Conservation (phyloP, 2,329 filamentous ascomycete species). For the Aspergillus spinulosporus region DNA sequence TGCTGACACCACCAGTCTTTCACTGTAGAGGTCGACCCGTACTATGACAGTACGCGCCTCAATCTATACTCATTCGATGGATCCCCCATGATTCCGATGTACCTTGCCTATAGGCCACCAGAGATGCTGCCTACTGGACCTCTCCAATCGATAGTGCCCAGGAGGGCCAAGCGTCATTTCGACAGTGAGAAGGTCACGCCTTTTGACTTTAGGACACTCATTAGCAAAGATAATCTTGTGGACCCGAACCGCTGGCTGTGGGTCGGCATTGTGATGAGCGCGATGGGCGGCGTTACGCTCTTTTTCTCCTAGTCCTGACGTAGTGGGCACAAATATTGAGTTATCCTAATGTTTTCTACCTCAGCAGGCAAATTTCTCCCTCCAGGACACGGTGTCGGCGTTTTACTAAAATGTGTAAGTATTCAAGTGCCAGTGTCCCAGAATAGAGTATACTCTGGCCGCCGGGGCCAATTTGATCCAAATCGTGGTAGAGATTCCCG, state of each 20-base stretch:
- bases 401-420: not conserved
- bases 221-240: conserved; percentile 35
- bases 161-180: conserved; percentile 37
- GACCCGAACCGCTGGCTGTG: conserved; percentile 50
- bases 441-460: not conserved
- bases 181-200: conserved; percentile 20
- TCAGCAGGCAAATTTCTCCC: too few species aligned
- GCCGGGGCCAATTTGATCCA: not conserved
- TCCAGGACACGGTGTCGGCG: too few species aligned
- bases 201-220: conserved; percentile 29
- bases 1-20: conserved; percentile 37
- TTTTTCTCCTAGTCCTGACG: conserved; percentile 31
- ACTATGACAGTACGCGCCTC: conserved; percentile 62
- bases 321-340: too few species aligned
- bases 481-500: not conserved
- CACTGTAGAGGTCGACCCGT: conserved; percentile 55
- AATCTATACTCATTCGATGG: conserved; percentile 66
- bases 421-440: not conserved
- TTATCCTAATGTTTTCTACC: too few species aligned
- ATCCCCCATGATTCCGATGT: conserved; percentile 66
- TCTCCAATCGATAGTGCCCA: conserved; percentile 56
- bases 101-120: conserved; percentile 62
- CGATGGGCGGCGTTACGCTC: conserved; percentile 43
- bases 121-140: conserved; percentile 70
- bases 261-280: conserved; percentile 50